Evolutionary conservation across 2,329 filamentous ascomycete genomes (phyloP).

Genomic region (Colletotrichum sp.): DNA sequence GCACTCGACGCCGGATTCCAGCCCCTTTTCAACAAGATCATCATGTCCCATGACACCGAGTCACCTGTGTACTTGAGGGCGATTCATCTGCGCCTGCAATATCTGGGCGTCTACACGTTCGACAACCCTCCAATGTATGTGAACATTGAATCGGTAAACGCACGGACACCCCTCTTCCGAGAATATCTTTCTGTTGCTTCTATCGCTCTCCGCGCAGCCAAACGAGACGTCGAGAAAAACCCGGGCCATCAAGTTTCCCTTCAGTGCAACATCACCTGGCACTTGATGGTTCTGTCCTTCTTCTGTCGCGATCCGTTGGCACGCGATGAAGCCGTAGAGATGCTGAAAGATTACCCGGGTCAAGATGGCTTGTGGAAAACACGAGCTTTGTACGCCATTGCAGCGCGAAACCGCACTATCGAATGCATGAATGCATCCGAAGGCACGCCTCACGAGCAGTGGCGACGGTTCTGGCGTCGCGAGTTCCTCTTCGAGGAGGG

Average conservation of each 20-base stretch:
- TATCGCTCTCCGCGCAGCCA: constrained; percentile 26
- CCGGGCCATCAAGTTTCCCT: constrained; percentile 30
- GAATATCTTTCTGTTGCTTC: constrained; percentile 37
- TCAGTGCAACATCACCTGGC: constrained; percentile 31
- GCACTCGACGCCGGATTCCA: constrained; percentile 32
- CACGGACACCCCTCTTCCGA: constrained; percentile 32
- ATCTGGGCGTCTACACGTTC: constrained; percentile 30
- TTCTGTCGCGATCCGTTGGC: constrained; percentile 36
- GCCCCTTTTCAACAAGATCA: constrained; percentile 35
- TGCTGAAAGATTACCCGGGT: constrained; percentile 36
- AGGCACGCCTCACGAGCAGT: constrained; percentile 33
- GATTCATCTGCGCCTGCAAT: constrained; percentile 36
- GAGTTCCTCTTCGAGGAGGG: constrained; percentile 40
- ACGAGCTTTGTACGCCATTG: constrained; percentile 30
- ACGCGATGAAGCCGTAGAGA: constrained; percentile 34
- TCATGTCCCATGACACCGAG: constrained; percentile 26
- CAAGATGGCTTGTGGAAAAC: constrained; percentile 38
- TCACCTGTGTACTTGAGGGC: constrained; percentile 34
- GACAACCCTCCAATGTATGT: constrained; percentile 30
- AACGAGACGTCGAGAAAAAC: constrained; percentile 13
- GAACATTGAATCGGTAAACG: constrained; percentile 21
- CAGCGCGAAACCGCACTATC: constrained; percentile 28
- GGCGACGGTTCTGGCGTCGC: constrained; percentile 34
- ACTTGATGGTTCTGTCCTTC: constrained; percentile 27
- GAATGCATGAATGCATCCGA: constrained; percentile 32